phyloP scores from a whole-genome alignment of 305 asterid species.

The Fraxinus albicans region DNA sequence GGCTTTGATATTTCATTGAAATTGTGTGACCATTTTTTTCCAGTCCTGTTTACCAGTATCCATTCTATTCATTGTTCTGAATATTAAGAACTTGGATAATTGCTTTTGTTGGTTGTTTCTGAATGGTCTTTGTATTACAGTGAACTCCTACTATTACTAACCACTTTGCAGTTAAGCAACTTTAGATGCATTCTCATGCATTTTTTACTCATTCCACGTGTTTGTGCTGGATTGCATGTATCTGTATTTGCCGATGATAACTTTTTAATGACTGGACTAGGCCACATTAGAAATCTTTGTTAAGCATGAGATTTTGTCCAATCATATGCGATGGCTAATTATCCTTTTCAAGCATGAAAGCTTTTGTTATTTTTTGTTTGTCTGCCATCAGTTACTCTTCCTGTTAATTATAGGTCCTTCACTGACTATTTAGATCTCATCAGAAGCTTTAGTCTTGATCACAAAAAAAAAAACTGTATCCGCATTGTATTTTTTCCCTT shows the following conservation, averaged over 20 bases:
- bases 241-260: not conserved
- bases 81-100: not conserved
- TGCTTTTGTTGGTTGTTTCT: not conserved
- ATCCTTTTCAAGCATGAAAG: not conserved
- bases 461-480: not conserved
- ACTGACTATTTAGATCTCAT: slow-evolving; percentile 1
- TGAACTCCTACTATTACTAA: not conserved
- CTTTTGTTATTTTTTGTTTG: not conserved
- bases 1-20: not conserved
- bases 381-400: not conserved
- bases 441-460: slow-evolving; percentile 5
- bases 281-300: not conserved
- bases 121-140: not conserved
- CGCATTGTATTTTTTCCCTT: not conserved
- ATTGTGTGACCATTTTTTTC: not conserved
- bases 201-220: not conserved
- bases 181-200: not conserved
- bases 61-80: not conserved
- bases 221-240: not conserved
- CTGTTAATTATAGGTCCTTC: not conserved
- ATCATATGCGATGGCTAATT: slow-evolving; percentile 1
- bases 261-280: not conserved
- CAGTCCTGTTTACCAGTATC: not conserved
- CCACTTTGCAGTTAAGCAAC: not conserved
- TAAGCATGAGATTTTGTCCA: not conserved